Evolutionary conservation across 495 filamentous ascomycete species (phyloP).

Genomic region (Trichodelitschia bisporula): DNA sequence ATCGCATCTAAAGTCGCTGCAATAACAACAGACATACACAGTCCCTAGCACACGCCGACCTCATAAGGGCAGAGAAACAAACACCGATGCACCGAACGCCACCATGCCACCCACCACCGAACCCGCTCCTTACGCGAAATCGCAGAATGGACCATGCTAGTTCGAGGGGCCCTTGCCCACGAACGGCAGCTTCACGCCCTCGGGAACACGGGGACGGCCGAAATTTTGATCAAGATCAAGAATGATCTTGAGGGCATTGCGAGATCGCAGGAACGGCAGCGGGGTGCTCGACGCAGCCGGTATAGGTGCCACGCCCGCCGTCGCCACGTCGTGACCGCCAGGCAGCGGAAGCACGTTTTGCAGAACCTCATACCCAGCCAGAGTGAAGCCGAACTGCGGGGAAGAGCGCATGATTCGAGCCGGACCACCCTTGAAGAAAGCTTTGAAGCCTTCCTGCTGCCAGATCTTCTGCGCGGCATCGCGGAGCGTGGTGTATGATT

Average conservation of each 20-base stretch:
- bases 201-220: slow-evolving; percentile 36
- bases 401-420: slow-evolving; percentile 84
- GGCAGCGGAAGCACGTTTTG: slow-evolving; percentile 67
- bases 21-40: no score
- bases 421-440: slow-evolving; percentile 96
- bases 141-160: background rate
- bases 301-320: slow-evolving; percentile 2
- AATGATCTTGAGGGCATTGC: slow-evolving; percentile 93
- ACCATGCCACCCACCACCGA: no score
- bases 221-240: slow-evolving; percentile 86
- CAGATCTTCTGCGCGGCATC: slow-evolving; percentile 65
- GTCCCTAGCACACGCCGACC: no score
- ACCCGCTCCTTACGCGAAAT: no score
- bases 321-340: slow-evolving; percentile 25
- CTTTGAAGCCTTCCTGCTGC: slow-evolving; percentile 76
- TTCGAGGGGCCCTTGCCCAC: slow-evolving; percentile 1
- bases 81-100: no score
- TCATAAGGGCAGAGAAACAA: no score
- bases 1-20: no score
- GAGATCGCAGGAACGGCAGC: slow-evolving; percentile 59
- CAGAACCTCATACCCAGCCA: slow-evolving; percentile 81
- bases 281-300: slow-evolving; percentile 32
- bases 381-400: slow-evolving; percentile 92
- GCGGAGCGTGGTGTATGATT: slow-evolving; percentile 59
- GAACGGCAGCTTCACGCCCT: slow-evolving; percentile 10